Evolutionary conservation across 73 alveolate species (phyloP).

Genomic region (Stentor roeselii): DNA sequence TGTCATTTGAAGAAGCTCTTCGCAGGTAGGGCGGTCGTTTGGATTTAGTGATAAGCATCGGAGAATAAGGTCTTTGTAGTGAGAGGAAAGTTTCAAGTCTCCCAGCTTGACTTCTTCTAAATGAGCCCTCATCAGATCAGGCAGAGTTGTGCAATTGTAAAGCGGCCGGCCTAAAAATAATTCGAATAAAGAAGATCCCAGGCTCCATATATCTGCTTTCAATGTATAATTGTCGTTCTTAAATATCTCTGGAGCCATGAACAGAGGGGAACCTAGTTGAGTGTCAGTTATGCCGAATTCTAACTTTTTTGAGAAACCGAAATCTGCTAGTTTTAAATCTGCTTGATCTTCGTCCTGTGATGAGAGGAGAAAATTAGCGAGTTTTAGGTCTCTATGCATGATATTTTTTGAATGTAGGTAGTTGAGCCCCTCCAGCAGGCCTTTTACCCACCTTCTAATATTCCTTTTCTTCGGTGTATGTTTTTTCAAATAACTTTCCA

Average conservation of each 20-base stretch:
- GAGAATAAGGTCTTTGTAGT: background rate
- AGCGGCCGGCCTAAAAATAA: background rate
- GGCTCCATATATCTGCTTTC: conserved; percentile 40
- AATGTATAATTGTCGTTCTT: conserved; percentile 26
- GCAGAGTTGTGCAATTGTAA: background rate
- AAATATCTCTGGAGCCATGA: conserved; percentile 41
- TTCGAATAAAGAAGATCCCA: conserved; percentile 35
- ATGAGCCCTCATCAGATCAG: background rate
- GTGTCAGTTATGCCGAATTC: conserved; percentile 32
- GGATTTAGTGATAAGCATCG: background rate
- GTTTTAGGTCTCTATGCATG: conserved; percentile 94
- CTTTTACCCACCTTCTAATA: background rate
- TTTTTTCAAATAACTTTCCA: background rate
- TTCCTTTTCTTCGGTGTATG: background rate
- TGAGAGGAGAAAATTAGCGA: conserved; percentile 79
- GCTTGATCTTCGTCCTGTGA: background rate
- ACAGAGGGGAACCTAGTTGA: conserved; percentile 39
- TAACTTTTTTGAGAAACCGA: conserved; percentile 43
- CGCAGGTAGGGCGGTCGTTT: background rate
- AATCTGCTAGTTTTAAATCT: conserved; percentile 40
- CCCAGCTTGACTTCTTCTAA: background rate
- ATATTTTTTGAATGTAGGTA: conserved; percentile 72
- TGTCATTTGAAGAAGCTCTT: background rate
- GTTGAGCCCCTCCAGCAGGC: conserved; percentile 75
- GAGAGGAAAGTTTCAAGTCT: background rate